phyloP scores from a whole-genome alignment of 129 eudicot species.

The Escallonia rubra region DNA sequence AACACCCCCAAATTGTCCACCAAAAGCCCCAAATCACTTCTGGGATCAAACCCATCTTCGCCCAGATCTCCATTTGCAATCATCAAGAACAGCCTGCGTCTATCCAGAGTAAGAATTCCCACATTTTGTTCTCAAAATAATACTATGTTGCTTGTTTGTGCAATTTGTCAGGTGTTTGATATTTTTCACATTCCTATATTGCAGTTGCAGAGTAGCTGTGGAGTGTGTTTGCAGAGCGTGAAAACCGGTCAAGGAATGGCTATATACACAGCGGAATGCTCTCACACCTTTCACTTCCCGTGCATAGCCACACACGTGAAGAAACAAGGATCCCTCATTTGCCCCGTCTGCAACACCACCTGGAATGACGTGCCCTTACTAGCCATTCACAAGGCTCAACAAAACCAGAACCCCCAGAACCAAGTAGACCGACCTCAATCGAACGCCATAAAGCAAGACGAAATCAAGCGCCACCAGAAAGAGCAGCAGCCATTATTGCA shows the following conservation, averaged over 20 bases:
- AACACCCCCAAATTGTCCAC: constrained; percentile 15
- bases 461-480: neutral
- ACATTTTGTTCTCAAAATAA: no score
- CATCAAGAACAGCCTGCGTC: constrained; percentile 67
- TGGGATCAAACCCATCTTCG: constrained; percentile 56
- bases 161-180: no score
- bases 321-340: constrained; percentile 35
- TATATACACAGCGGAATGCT: constrained; percentile 84
- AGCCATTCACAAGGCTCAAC: constrained; percentile 32
- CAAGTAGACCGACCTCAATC: neutral
- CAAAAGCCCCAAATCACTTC: constrained; percentile 24
- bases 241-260: constrained; percentile 81
- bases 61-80: constrained; percentile 97
- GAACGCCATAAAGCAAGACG: neutral
- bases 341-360: constrained; percentile 67
- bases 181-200: no score
- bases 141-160: no score
- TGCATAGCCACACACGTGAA: constrained; percentile 63
- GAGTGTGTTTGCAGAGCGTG: constrained; percentile 78
- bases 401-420: neutral
- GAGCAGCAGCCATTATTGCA: neutral
- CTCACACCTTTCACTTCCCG: constrained; percentile 81
- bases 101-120: constrained; percentile 50
- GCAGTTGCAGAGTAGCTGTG: constrained; percentile 70
- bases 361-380: constrained; percentile 83